Base-by-base conservation (phyloP, 2,329 filamentous ascomycete species). In the Fusarium sp. region DNA sequence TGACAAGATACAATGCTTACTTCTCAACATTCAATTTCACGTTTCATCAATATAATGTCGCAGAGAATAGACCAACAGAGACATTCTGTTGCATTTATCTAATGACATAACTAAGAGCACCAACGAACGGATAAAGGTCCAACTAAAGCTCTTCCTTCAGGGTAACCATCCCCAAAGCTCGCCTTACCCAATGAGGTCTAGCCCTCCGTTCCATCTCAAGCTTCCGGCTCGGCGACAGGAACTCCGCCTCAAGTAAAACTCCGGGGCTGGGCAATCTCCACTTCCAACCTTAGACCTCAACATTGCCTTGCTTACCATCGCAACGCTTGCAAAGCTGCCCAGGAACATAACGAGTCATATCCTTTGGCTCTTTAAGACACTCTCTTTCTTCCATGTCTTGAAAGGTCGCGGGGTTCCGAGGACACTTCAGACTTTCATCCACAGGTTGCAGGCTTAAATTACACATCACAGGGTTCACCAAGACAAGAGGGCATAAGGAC, bases 21-120 rank as follows among this genome's bases (percentile, higher is more conserved):
- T 5, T 13, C 4, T 28, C 13, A 54, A 18, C 25, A n/a, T 40
- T n/a, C 3, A 21, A 5, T 12, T 9, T 28, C 50, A 7, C 3
- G 4, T 11, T n/a, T 30, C 6, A 30, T 30, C 0, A 9, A n/a
- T 8, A 13, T 4, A 4, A 4, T 13, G 4, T 18, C 10, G 11
- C 21, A 3, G 19, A 28, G 25, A 12, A n/a, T 18, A 12, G 18
- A 16, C n/a, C 5, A 33, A 28, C 12, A 18, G 7, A 38, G 5
- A 3, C 6, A 16, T 6, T 53, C 8, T 16, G 3, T 6, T 53
- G 4, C 4, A 38, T 30, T 30, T n/a, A 9, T 28, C 25, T n/a
- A 28, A 6, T 18, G 5, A 38, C 6, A 25, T 21, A 19, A 8
- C 9, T 6, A n/a, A 16, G 7, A 28, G 23, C 6, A 6, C 3